Evolutionary conservation across 768 basidiomycete genomes (phyloP).

Genomic region (Astraeus odoratus): DNA sequence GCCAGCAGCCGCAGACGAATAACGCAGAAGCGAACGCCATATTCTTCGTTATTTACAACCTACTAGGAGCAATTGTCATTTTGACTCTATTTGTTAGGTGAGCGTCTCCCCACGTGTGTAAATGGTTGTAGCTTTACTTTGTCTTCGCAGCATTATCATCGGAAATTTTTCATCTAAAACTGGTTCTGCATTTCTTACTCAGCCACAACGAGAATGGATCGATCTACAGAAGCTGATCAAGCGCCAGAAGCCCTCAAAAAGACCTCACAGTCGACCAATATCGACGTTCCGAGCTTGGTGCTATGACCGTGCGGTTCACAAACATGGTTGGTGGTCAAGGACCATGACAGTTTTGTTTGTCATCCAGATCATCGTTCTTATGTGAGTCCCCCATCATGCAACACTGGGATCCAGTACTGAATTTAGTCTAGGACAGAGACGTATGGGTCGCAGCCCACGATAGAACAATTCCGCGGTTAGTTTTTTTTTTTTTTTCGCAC

Average conservation of each 20-base stretch:
- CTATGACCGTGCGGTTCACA: slow-evolving; percentile 82
- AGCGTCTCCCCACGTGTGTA: slow-evolving; percentile 10
- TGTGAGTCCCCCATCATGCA: slow-evolving; percentile 43
- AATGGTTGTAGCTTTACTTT: slow-evolving; percentile 3
- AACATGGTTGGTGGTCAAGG: slow-evolving; percentile 90
- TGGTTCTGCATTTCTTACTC: slow-evolving; percentile 79
- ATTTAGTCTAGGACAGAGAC: slow-evolving; percentile 64
- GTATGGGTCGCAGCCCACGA: slow-evolving; percentile 43
- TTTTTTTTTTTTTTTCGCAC: slow-evolving; percentile 3
- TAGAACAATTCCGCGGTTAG: slow-evolving; percentile 58
- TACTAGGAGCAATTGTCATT: slow-evolving; percentile 86
- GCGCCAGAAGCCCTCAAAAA: slow-evolving; percentile 78
- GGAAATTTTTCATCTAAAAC: slow-evolving; percentile 85
- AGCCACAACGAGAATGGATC: slow-evolving; percentile 89
- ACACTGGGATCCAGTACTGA: neutral
- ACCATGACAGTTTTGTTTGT: slow-evolving; percentile 74
- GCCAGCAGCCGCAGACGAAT: slow-evolving; percentile 65
- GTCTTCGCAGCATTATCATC: slow-evolving; percentile 78
- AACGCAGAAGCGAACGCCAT: slow-evolving; percentile 77
- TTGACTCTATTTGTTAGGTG: slow-evolving; percentile 88
- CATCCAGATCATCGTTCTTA: slow-evolving; percentile 74
- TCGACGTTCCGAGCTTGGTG: slow-evolving; percentile 71
- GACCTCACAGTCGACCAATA: slow-evolving; percentile 58
- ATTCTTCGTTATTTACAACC: slow-evolving; percentile 87
- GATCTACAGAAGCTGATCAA: slow-evolving; percentile 85